phyloP scores from a whole-genome alignment of 2,329 filamentous ascomycete genomes.

The Furcasterigmium furcatum region DNA sequence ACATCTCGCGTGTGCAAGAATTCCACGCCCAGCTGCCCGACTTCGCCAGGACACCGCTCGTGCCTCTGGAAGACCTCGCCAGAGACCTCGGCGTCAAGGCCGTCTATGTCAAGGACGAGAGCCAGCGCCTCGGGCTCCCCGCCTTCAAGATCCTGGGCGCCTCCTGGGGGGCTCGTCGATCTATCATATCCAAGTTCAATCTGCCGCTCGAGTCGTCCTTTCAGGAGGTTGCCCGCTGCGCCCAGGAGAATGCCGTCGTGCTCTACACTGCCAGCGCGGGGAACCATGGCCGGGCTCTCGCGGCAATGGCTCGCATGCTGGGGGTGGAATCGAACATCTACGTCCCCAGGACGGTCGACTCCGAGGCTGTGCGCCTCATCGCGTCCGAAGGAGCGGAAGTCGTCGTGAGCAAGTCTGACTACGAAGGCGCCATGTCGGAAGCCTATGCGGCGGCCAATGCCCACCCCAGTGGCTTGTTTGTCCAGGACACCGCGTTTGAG shows the following conservation, averaged over 20 bases:
- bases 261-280: conserved; percentile 70
- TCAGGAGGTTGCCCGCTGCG: conserved; percentile 41
- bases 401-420: conserved; percentile 35
- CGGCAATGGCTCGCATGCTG: conserved; percentile 62
- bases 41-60: conserved; percentile 53
- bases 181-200: conserved; percentile 42
- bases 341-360: conserved; percentile 58
- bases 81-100: conserved; percentile 51
- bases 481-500: conserved; percentile 67
- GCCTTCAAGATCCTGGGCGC: conserved; percentile 81
- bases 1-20: conserved; percentile 11
- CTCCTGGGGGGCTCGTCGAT: conserved; percentile 66
- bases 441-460: conserved; percentile 39
- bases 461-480: conserved; percentile 44
- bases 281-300: conserved; percentile 73
- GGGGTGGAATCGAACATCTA: conserved; percentile 54
- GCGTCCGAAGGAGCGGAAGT: conserved; percentile 61
- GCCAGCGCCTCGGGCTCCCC: conserved; percentile 62
- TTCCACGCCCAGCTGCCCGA: conserved; percentile 59
- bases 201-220: conserved; percentile 39
- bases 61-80: conserved; percentile 49
- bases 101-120: conserved; percentile 71
- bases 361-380: conserved; percentile 51
- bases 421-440: conserved; percentile 58
- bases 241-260: conserved; percentile 29